A percentile compares a stretch with the other conserved stretches of the same genome.
phyloP scores from a whole-genome alignment of 2,329 filamentous ascomycete genomes.

The Neofusicoccum kwambonambiense region DNA sequence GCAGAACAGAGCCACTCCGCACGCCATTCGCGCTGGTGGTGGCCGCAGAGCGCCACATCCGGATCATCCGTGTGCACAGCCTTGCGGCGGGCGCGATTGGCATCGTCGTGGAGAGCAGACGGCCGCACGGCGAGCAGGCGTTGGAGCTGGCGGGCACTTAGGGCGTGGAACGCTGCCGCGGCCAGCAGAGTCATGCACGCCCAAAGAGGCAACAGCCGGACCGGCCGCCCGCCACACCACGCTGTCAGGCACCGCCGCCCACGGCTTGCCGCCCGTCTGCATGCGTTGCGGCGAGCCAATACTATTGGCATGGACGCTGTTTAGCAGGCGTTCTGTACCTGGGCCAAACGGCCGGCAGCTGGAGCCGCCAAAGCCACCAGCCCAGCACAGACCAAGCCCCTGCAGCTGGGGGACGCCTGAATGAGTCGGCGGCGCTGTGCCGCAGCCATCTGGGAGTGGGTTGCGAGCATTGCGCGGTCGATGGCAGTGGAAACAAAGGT shows the following conservation, averaged over 20 bases:
- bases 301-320: too few species aligned
- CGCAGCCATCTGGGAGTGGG: too few species aligned
- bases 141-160: not conserved
- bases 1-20: not conserved
- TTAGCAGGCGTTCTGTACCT: not conserved
- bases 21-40: not conserved
- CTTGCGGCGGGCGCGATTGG: not conserved
- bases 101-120: not conserved
- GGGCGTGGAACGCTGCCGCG: not conserved
- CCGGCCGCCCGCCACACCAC: too few species aligned
- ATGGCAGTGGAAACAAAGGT: not conserved
- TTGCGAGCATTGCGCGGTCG: not conserved
- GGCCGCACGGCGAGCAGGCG: not conserved
- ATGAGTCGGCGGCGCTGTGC: not conserved
- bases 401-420: slow-evolving; percentile 1
- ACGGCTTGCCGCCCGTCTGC: too few species aligned
- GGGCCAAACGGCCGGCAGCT: not conserved
- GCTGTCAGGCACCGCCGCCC: too few species aligned
- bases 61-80: not conserved
- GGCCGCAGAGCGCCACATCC: not conserved
- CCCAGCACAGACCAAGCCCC: slow-evolving; percentile 2
- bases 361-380: not conserved
- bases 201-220: not conserved
- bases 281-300: too few species aligned
- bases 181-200: not conserved